Conservation (phyloP, 2,329 filamentous ascomycete genomes). For the Sporothrix dimorphospora region DNA sequence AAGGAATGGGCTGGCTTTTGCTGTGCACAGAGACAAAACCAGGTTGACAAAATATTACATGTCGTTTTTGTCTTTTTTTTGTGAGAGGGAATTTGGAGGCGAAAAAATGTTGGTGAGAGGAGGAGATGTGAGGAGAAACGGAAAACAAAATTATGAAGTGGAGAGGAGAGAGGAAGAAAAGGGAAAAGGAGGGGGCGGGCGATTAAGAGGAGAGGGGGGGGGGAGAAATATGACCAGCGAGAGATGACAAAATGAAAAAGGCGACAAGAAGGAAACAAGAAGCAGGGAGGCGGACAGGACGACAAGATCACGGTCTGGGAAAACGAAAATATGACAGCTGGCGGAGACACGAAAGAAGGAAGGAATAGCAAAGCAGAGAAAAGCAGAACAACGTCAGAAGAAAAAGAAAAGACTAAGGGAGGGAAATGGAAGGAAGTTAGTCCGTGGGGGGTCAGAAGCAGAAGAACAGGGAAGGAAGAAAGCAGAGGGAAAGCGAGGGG, state of each 20-base stretch:
- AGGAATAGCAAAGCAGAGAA: not conserved
- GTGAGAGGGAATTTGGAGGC: not conserved
- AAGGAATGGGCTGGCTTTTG: slow-evolving; percentile 3
- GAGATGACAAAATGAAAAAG: not conserved
- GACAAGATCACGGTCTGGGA: not conserved
- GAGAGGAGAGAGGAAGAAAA: not conserved
- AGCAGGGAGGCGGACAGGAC: not conserved
- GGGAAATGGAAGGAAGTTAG: not conserved
- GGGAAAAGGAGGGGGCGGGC: slow-evolving; percentile 2
- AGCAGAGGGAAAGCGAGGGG: not conserved
- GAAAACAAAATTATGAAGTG: not conserved
- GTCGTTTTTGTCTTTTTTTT: slow-evolving; percentile 18
- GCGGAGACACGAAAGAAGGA: not conserved
- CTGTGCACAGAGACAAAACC: not conserved
- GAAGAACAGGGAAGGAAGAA: not conserved
- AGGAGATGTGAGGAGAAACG: not conserved
- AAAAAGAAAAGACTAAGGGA: not conserved
- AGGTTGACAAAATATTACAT: slow-evolving; percentile 11
- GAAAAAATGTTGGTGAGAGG: not conserved
- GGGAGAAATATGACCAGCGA: not conserved
- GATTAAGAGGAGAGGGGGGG: not conserved
- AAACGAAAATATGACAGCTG: slow-evolving; percentile 6
- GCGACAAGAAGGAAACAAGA: not conserved
- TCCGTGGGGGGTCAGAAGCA: not conserved
- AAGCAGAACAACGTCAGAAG: not conserved